Evolutionary conservation across 192 early-diverging fungal genomes (phyloP).

Genomic region (Chytriomyces confervae): DNA sequence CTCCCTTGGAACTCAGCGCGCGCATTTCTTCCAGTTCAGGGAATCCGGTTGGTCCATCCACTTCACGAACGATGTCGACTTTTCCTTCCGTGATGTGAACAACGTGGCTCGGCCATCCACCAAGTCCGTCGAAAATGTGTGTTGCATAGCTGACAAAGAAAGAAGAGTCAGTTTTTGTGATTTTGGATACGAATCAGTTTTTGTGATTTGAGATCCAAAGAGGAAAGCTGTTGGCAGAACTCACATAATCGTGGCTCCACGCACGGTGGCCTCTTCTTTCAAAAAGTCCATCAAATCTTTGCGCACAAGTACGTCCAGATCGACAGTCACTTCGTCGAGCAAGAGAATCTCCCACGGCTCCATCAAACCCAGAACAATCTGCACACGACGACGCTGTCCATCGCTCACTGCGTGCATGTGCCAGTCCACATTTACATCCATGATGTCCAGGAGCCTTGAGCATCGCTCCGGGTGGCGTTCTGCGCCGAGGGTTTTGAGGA

Average conservation of each 20-base stretch:
- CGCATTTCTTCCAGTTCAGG: slow-evolving; percentile 60
- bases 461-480: slow-evolving; percentile 65
- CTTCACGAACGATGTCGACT: slow-evolving; percentile 50
- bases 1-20: slow-evolving; percentile 3
- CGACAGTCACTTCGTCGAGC: slow-evolving; percentile 82
- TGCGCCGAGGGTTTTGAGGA: slow-evolving; percentile 71
- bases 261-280: slow-evolving; percentile 64
- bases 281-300: slow-evolving; percentile 70
- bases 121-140: slow-evolving; percentile 82
- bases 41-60: slow-evolving; percentile 48
- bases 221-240: background rate
- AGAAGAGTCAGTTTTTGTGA: background rate
- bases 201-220: background rate
- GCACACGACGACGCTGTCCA: slow-evolving; percentile 71
- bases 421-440: slow-evolving; percentile 60
- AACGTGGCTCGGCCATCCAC: slow-evolving; percentile 76
- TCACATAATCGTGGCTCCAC: slow-evolving; percentile 66
- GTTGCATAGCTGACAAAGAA: slow-evolving; percentile 63
- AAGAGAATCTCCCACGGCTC: slow-evolving; percentile 71
- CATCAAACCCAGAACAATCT: slow-evolving; percentile 77
- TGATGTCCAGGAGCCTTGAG: slow-evolving; percentile 64
- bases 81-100: slow-evolving; percentile 68
- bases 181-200: background rate
- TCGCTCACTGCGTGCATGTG: slow-evolving; percentile 65
- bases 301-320: slow-evolving; percentile 80